Base-by-base conservation (phyloP, 495 filamentous ascomycete genomes). In the Penicillium cinerascens region DNA sequence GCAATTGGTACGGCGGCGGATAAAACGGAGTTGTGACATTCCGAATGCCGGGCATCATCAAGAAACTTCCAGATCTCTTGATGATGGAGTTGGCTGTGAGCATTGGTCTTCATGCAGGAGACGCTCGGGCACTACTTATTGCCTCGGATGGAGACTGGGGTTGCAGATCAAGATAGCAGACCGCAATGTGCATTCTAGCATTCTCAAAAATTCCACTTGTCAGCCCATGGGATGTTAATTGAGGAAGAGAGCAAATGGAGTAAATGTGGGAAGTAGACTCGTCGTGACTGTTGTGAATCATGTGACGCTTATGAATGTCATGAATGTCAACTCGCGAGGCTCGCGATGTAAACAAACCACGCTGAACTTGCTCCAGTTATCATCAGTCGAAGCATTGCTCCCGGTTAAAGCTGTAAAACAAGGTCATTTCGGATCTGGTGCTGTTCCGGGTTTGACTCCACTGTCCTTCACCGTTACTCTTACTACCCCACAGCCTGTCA, bases 231-330 rank as follows among this genome's bases (percentile, higher is more conserved):
- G 1, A 23, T 4, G 6, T 11, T 3, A 4, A 33, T 3, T 7
- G 26, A 33, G 29, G n/a, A 22, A 39, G 18, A 47, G 13, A 37
- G 22, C 45, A 4, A 40, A 23, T 27, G 39, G 8, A 17, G 3
- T 26, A 5, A 8, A 2, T 42, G 13, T n/a, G n/a, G 35, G 16
- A 11, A 33, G 23, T 21, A 8, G 25, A 17, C 21, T 18, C 37
- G 11, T 5, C 5, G 22, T 25, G 26, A 38, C 37, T 9, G n/a
- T 22, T n/a, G 39, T n/a, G 35, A 23, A 47, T 55, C 53, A 55
- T 50, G 53, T 55, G 53, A 55, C 47, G 49, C 49, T 16, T 25
- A 13, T 11, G 27, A n/a, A n/a, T n/a, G n/a, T n/a, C n/a, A 47
- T 15, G 4, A n/a, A n/a, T 16, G 26, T 37, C 18, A 47, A 25